A percentile compares a stretch with the other conserved stretches of the same genome.
phyloP scores from a whole-genome alignment of 2,329 filamentous ascomycete species.

The Ophiobolus disseminans region DNA sequence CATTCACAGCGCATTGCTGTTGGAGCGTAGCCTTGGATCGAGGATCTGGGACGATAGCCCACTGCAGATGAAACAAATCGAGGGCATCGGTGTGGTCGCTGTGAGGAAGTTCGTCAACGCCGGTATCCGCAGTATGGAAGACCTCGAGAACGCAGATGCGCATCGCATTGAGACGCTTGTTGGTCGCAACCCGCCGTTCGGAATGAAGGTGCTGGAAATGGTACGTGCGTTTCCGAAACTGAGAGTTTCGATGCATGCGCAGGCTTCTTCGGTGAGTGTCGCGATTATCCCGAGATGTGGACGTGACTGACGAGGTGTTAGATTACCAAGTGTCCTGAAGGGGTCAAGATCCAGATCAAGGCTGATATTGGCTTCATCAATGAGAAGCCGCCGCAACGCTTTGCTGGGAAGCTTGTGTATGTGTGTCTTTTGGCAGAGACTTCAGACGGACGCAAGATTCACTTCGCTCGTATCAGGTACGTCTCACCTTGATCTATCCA shows the following conservation, averaged over 20 bases:
- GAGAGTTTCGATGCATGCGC: slow-evolving; percentile 61
- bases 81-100: slow-evolving; percentile 76
- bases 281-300: too few relatives aligned
- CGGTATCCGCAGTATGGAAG: slow-evolving; percentile 74
- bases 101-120: slow-evolving; percentile 75
- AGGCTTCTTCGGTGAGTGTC: slow-evolving; percentile 54
- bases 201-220: slow-evolving; percentile 69
- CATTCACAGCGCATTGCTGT: slow-evolving; percentile 73
- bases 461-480: slow-evolving; percentile 69
- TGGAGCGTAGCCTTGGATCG: slow-evolving; percentile 78
- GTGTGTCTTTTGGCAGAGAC: slow-evolving; percentile 78
- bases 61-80: slow-evolving; percentile 82
- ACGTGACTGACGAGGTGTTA: slow-evolving; percentile 8
- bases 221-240: slow-evolving; percentile 76
- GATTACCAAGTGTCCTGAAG: slow-evolving; percentile 41
- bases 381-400: slow-evolving; percentile 64
- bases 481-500: background rate
- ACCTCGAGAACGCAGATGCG: slow-evolving; percentile 71
- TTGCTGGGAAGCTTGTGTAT: slow-evolving; percentile 69
- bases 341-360: slow-evolving; percentile 67
- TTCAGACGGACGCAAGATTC: slow-evolving; percentile 70
- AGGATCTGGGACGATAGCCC: slow-evolving; percentile 82
- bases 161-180: slow-evolving; percentile 78
- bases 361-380: slow-evolving; percentile 77
- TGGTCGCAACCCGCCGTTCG: slow-evolving; percentile 83